Base-by-base conservation (phyloP, 192 early-diverging fungal species). In the Funneliformis geosporum region DNA sequence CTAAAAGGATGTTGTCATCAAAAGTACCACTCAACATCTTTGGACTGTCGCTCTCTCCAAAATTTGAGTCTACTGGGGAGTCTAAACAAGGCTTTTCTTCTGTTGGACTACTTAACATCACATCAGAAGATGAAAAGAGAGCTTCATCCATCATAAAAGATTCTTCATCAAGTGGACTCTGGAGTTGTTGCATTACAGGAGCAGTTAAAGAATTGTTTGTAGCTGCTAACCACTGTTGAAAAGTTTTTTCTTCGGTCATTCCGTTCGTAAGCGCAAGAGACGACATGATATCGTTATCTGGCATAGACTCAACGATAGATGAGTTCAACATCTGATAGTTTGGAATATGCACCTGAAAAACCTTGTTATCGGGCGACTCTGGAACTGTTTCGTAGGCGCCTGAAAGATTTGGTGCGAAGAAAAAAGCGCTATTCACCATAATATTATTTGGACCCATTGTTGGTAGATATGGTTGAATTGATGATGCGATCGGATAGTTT, bases 381-480 rank as follows among this genome's bases (percentile, higher is more conserved):
- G 67, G 61, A 47, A 38, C 42, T 33, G 60, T 59, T 3, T 39
- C 60, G 76, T 60, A 78, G 46, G 60, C 39, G 64, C 25, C 33
- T 39, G 61, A 27, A 27, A 67, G 16, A 40, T 65, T 27, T 47
- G 76, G 76, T 44, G 64, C 61, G 46, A 33, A 78, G 40, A 78
- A 68, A 33, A 61, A 67, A 78, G 76, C 23, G 64, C 76, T 60
- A 42, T 75, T 75, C 73, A 68, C 46, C 44, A 68, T 42, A 50
- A 78, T 46, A 33, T 78, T 62, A 78, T 78, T 78, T 68, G 76
- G 76, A n/a, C 59, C 76, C 76, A 78, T 78, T 78, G 23, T 46
- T 60, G 9, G 23, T 44, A 50, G 38, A 50, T n/a, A 14, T 42
- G 46, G 23, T 62, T 27, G n/a, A 55, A n/a, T 33, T 39, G 42